A percentile compares a stretch with the other conserved stretches of the same genome.
These are phyloP conservation scores for Sordariomycetes sp. DNA, from an alignment of 2,329 filamentous ascomycete species.

Conservation along the genomic window DNA sequence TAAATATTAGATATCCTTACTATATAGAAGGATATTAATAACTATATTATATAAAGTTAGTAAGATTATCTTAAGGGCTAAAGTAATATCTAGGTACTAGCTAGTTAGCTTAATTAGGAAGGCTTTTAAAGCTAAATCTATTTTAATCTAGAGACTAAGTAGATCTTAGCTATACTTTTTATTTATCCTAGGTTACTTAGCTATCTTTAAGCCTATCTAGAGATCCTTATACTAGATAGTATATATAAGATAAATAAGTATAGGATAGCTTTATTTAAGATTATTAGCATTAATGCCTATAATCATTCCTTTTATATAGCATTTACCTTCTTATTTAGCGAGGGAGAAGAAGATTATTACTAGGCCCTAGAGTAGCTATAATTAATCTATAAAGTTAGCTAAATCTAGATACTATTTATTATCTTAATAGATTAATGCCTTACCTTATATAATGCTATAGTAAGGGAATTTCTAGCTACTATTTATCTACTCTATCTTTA, in stretches of 20 bases:
- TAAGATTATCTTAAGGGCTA: neutral
- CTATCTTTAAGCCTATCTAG: slow-evolving; percentile 7
- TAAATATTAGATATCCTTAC: neutral
- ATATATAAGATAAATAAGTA: slow-evolving; percentile 9
- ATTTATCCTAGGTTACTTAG: neutral
- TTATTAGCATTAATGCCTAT: slow-evolving; percentile 6
- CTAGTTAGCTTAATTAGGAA: neutral
- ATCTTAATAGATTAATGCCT: neutral
- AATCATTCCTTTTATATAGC: slow-evolving; percentile 7
- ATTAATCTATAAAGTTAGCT: slow-evolving; percentile 4
- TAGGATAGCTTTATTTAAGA: slow-evolving; percentile 6
- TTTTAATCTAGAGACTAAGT: neutral
- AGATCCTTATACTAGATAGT: slow-evolving; percentile 7
- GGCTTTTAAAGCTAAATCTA: neutral
- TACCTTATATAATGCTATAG: neutral
- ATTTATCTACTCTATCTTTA: neutral
- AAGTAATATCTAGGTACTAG: neutral
- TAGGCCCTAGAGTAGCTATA: slow-evolving; percentile 6
- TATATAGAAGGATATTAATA: neutral
- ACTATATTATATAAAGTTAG: neutral
- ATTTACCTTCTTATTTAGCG: slow-evolving; percentile 7
- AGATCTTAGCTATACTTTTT: neutral
- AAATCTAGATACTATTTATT: neutral
- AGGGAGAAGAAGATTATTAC: slow-evolving; percentile 6
- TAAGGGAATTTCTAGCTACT: neutral